Evolutionary conservation across 2,329 filamentous ascomycete species (phyloP).

Genomic region (Pseudogymnoascus sp.): DNA sequence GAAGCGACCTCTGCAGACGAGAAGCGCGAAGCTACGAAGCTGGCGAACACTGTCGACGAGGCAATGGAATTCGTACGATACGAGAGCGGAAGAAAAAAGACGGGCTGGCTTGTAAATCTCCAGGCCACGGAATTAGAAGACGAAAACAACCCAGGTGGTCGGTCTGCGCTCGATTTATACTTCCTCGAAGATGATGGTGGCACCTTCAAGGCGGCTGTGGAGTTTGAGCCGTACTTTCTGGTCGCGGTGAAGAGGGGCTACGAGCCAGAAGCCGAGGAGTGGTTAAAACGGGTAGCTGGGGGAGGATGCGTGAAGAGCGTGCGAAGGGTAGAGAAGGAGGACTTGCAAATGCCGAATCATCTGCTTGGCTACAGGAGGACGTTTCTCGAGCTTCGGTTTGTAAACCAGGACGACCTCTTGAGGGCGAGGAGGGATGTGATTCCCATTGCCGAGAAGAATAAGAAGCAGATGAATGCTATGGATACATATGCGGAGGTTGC

Average conservation of each 20-base stretch:
- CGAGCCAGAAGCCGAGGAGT: slow-evolving; percentile 94
- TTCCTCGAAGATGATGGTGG: slow-evolving; percentile 82
- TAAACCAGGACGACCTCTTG: slow-evolving; percentile 79
- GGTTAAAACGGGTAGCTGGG: slow-evolving; percentile 67
- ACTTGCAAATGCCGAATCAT: slow-evolving; percentile 91
- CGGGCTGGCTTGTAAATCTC: slow-evolving; percentile 94
- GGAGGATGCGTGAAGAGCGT: slow-evolving; percentile 77
- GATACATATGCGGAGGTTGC: slow-evolving; percentile 97
- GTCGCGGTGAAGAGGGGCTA: slow-evolving; percentile 80
- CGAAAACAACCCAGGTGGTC: slow-evolving; percentile 71
- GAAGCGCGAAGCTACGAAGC: slow-evolving; percentile 74
- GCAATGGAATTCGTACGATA: slow-evolving; percentile 88
- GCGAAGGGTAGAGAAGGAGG: slow-evolving; percentile 78
- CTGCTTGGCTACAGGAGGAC: slow-evolving; percentile 81
- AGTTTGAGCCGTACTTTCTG: slow-evolving; percentile 95
- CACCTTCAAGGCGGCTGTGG: slow-evolving; percentile 88
- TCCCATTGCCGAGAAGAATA: slow-evolving; percentile 93
- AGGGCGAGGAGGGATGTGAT: slow-evolving; percentile 76
- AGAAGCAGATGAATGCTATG: slow-evolving; percentile 92
- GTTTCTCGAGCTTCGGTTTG: slow-evolving; percentile 79
- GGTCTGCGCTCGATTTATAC: slow-evolving; percentile 91
- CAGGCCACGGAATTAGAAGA: slow-evolving; percentile 83
- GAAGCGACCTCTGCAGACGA: slow-evolving; percentile 91
- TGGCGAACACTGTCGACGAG: slow-evolving; percentile 88
- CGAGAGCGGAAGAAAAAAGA: slow-evolving; percentile 72